Percentiles rank a stretch among this genome's conserved stretches.
Evolutionary conservation across 768 basidiomycete species (phyloP).

Genomic region (Suillus plorans): DNA sequence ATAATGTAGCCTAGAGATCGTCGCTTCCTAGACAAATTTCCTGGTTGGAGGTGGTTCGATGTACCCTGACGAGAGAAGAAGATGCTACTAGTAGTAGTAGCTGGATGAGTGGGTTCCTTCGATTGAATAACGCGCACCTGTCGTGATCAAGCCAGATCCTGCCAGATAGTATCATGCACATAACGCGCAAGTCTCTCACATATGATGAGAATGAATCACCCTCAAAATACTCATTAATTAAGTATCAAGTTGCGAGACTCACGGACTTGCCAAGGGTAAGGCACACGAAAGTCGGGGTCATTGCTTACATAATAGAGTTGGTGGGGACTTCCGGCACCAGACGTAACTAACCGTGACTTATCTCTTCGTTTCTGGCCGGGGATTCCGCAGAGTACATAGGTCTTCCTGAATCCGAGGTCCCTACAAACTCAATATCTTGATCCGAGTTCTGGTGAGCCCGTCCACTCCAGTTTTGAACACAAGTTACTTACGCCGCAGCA

Average conservation of each 20-base stretch:
- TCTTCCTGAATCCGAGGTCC: background rate
- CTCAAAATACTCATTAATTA: background rate
- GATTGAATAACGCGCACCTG: background rate
- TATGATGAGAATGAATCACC: background rate
- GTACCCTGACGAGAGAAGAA: background rate
- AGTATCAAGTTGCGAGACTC: background rate
- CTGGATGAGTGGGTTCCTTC: background rate
- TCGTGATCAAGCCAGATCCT: background rate
- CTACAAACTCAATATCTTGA: background rate
- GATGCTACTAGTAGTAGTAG: background rate
- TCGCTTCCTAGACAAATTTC: background rate
- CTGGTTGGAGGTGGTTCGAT: background rate
- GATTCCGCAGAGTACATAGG: background rate
- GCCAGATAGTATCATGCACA: background rate
- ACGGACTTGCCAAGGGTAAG: background rate
- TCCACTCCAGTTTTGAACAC: background rate
- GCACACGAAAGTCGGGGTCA: background rate
- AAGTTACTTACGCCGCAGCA: background rate
- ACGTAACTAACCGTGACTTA: background rate
- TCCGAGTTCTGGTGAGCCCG: background rate
- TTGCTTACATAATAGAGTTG: background rate
- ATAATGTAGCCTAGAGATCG: background rate
- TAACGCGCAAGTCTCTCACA: background rate
- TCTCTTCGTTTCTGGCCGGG: background rate
- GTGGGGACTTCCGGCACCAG: background rate